These are phyloP conservation scores for Lactuca sativa DNA, from an alignment of 129 eudicot species.

Conservation along the genomic window DNA sequence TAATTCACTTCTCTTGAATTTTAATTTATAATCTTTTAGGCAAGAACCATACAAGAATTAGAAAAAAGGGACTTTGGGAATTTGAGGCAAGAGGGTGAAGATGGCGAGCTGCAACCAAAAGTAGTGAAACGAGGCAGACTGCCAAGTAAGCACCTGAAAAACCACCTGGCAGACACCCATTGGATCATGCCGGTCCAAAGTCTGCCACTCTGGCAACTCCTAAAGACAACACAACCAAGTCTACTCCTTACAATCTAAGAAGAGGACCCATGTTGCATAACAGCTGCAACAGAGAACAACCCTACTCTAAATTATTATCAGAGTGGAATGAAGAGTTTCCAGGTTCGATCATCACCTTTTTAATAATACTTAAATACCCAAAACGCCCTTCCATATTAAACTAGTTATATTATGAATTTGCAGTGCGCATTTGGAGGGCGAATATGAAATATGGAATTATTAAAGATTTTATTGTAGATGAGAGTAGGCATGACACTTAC, in stretches of 20 bases:
- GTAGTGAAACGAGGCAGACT: constrained; percentile 86
- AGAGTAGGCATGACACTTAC: constrained; percentile 78
- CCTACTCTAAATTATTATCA: constrained; percentile 58
- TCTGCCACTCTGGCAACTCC: constrained; percentile 56
- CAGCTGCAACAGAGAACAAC: constrained; percentile 57
- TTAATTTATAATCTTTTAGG: constrained; percentile 40
- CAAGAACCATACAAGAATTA: constrained; percentile 82
- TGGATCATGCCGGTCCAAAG: constrained; percentile 59
- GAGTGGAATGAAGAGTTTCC: constrained; percentile 90
- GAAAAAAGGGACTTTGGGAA: constrained; percentile 81
- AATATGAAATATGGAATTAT: constrained; percentile 86
- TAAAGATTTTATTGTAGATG: constrained; percentile 61
- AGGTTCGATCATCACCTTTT: constrained; percentile 36
- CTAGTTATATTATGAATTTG: constrained; percentile 21
- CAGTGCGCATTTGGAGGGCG: constrained; percentile 70
- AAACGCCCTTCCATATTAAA: neutral
- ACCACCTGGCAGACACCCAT: constrained; percentile 57
- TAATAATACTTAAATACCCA: neutral
- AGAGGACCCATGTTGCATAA: constrained; percentile 49
- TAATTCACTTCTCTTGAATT: too few relatives aligned
- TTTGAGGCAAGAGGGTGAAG: constrained; percentile 78
- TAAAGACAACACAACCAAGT: constrained; percentile 52
- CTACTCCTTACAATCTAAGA: constrained; percentile 70
- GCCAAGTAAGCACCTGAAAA: constrained; percentile 71
- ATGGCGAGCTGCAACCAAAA: constrained; percentile 79